Percentiles rank a stretch among this genome's conserved stretches.
Evolutionary conservation across 352 stramenopile genomes (phyloP).

Genomic region (Phytopythium montanum): DNA sequence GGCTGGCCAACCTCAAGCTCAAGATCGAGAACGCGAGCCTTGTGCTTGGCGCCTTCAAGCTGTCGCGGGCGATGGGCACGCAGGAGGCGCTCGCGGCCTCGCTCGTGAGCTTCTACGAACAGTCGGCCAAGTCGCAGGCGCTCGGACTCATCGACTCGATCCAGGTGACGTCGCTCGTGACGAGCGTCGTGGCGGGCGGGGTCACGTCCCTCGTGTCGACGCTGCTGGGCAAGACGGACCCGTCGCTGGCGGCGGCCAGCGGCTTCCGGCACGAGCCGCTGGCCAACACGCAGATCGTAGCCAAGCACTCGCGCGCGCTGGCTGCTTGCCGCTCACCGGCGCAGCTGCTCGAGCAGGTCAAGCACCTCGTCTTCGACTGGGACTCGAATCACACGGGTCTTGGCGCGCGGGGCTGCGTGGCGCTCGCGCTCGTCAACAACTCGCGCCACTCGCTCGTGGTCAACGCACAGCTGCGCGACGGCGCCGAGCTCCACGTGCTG

Average conservation of each 20-base stretch:
- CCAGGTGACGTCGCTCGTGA: slow-evolving; percentile 81
- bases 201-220: slow-evolving; percentile 78
- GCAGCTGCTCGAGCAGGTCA: slow-evolving; percentile 58
- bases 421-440: slow-evolving; percentile 74
- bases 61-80: slow-evolving; percentile 68
- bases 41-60: slow-evolving; percentile 58
- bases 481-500: slow-evolving; percentile 65
- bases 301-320: slow-evolving; percentile 63
- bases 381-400: slow-evolving; percentile 83
- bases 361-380: slow-evolving; percentile 83
- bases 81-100: slow-evolving; percentile 68
- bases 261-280: slow-evolving; percentile 69
- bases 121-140: slow-evolving; percentile 80
- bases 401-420: slow-evolving; percentile 72
- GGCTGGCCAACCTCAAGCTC: slow-evolving; percentile 79
- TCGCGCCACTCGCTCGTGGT: slow-evolving; percentile 71
- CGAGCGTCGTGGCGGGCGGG: slow-evolving; percentile 71
- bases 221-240: slow-evolving; percentile 76
- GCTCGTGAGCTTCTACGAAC: slow-evolving; percentile 69
- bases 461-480: slow-evolving; percentile 67
- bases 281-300: slow-evolving; percentile 69
- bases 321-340: slow-evolving; percentile 37
- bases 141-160: slow-evolving; percentile 82
- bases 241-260: slow-evolving; percentile 33
- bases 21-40: slow-evolving; percentile 86